Base-by-base conservation (phyloP, 352 stramenopile genomes). In the Globisporangium iwayamae region DNA sequence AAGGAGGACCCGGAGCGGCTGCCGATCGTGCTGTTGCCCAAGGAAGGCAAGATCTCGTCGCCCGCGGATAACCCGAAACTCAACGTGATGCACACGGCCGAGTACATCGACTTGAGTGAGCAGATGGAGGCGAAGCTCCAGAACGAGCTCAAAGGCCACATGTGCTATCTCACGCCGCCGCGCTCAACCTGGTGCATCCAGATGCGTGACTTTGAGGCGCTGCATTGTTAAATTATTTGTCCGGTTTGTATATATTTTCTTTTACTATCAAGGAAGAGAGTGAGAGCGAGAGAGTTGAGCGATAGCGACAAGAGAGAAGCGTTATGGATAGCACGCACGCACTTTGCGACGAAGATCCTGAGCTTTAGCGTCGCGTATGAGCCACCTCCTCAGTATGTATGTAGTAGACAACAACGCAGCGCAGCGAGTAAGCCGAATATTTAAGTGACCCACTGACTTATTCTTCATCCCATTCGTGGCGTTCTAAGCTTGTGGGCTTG, bases 101-200 rank as follows among this genome's bases (percentile, higher is more conserved):
- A 93, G 62, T 81, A 75, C 62, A 78, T 82, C 54, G 77, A 83
- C 11, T 67, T 93, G 66, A 73, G 73, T n/a, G 82, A 86, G 28
- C 77, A 85, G 51, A 60, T 93, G 45, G 67, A 90, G 32, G 63
- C 76, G 47, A 80, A 76, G 38, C 54, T 93, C 53, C 63, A 65
- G 16, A 22, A 54, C n/a, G 72, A 79, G 53, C 47, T 63, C 25
- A 62, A 78, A 25, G 73, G 76, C 45, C 63, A 72, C 5, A 65
- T 60, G 10, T 77, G 83, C 51, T 78, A 90, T 50, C 75, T 93
- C 13, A 91, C 82, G 52, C 85, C 85, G 46, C 85, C 85, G 28
- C 81, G 82, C 36, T 90, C 85, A 4, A 93, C 85, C 32, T 93
- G 85, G 85, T 79, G 78, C 75, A 91, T 93, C 65, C 85, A 93